Conservation (phyloP, 73 alveolate genomes). For the Paramecium caudatum region DNA sequence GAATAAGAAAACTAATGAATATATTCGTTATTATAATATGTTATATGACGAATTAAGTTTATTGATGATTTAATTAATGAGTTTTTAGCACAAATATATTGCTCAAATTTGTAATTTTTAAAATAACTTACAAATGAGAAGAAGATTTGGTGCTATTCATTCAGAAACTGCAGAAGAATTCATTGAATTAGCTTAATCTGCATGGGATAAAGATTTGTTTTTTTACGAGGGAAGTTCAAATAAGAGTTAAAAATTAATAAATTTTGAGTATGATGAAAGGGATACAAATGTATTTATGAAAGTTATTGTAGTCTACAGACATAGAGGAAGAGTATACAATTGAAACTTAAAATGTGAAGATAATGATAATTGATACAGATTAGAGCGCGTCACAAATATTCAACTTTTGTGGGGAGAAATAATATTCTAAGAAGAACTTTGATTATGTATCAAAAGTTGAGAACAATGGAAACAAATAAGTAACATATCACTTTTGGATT, state of each 20-base stretch:
- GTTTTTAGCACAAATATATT: slow-evolving; percentile 21
- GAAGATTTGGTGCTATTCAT: slow-evolving; percentile 59
- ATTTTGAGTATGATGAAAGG: slow-evolving; percentile 10
- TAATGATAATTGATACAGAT: not conserved
- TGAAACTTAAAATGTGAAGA: not conserved
- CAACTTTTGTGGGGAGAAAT: not conserved
- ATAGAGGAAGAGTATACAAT: not conserved
- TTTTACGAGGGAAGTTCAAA: not conserved
- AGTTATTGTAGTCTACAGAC: not conserved
- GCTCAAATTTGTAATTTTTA: not conserved
- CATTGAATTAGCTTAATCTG: not conserved
- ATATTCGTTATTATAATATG: not conserved
- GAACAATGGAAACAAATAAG: not conserved
- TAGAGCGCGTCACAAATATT: not conserved
- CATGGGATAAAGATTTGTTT: slow-evolving; percentile 23
- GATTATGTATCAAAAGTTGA: slow-evolving; percentile 26
- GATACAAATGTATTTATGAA: slow-evolving; percentile 1
- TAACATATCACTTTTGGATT: slow-evolving; percentile 3
- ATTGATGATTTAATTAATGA: slow-evolving; percentile 6
- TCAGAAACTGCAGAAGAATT: slow-evolving; percentile 43
- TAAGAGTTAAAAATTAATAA: not conserved
- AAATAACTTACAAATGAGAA: slow-evolving; percentile 38
- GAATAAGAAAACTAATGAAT: slow-evolving; percentile 13
- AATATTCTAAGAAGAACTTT: not conserved
- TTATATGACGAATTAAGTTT: slow-evolving; percentile 16